Percentiles rank a stretch among this genome's conserved stretches.
These are phyloP conservation scores for Aspergillus conjunctus DNA, from an alignment of 495 filamentous ascomycete species.

Conservation along the genomic window DNA sequence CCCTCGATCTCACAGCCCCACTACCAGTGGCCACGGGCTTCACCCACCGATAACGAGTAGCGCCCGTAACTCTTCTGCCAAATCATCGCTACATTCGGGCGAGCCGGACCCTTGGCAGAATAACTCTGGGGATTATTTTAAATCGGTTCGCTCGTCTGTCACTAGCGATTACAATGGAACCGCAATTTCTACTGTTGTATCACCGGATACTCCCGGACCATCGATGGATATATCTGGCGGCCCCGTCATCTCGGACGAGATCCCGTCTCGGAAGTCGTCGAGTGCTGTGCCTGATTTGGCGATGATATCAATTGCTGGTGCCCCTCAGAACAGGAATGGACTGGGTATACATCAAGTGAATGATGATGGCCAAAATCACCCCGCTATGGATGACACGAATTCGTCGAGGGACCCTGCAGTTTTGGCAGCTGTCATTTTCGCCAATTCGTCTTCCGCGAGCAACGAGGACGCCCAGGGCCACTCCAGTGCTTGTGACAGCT, in stretches of 20 bases:
- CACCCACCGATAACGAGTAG: conserved; percentile 10
- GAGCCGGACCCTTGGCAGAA: conserved; percentile 8
- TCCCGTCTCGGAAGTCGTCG: conserved; percentile 42
- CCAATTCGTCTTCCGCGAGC: conserved; percentile 27
- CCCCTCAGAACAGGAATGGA: conserved; percentile 17
- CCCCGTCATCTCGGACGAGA: conserved; percentile 25
- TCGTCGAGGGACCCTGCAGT: conserved; percentile 34
- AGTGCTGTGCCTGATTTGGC: conserved; percentile 39
- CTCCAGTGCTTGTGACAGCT: conserved; percentile 23
- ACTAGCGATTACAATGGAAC: conserved; percentile 37
- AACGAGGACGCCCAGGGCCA: conserved; percentile 16
- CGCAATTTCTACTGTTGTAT: conserved; percentile 42
- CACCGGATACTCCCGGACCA: conserved; percentile 44
- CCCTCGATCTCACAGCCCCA: conserved; percentile 45
- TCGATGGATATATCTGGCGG: conserved; percentile 45
- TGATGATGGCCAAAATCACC: conserved; percentile 1
- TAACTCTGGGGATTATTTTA: conserved; percentile 21
- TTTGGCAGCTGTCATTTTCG: conserved; percentile 37
- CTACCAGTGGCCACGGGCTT: conserved; percentile 15
- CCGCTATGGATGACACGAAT: conserved; percentile 12
- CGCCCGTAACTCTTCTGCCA: conserved; percentile 10
- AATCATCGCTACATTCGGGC: conserved; percentile 12
- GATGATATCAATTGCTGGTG: conserved; percentile 32
- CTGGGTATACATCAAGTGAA: conserved; percentile 2
- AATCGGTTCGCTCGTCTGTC: conserved; percentile 28